Evolutionary conservation across 2,329 filamentous ascomycete genomes (phyloP).

Genomic region (Pyrenophora seminiperda): DNA sequence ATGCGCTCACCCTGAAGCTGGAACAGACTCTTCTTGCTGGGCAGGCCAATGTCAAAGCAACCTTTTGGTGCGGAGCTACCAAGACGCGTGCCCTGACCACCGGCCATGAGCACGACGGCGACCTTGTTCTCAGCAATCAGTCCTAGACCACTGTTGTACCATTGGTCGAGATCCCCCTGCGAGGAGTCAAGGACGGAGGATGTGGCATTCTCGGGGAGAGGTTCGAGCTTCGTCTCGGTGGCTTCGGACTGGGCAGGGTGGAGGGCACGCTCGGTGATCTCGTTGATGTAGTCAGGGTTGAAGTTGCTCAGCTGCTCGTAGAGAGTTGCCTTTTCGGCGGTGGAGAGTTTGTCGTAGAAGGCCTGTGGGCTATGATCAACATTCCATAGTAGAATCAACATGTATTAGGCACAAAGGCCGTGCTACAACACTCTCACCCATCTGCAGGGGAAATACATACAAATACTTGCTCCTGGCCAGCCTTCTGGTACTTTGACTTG

Average conservation of each 20-base stretch:
- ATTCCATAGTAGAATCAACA: background rate
- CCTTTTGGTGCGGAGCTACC: slow-evolving; percentile 96
- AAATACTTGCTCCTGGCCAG: slow-evolving; percentile 81
- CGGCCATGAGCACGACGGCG: slow-evolving; percentile 92
- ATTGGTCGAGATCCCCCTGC: slow-evolving; percentile 75
- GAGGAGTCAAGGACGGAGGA: slow-evolving; percentile 92
- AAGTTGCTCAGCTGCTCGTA: slow-evolving; percentile 82
- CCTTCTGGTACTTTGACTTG: slow-evolving; percentile 73
- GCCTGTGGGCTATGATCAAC: slow-evolving; percentile 34
- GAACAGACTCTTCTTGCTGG: slow-evolving; percentile 92
- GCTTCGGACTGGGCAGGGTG: slow-evolving; percentile 70
- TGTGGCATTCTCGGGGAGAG: slow-evolving; percentile 81
- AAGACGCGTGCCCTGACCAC: slow-evolving; percentile 91
- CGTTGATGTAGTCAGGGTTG: slow-evolving; percentile 85
- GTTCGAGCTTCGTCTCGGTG: slow-evolving; percentile 69
- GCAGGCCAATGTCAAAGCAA: slow-evolving; percentile 94
- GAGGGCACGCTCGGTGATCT: slow-evolving; percentile 80
- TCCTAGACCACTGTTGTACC: slow-evolving; percentile 75
- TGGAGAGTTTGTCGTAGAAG: slow-evolving; percentile 81
- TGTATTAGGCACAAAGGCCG: too few species aligned
- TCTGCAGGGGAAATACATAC: slow-evolving; percentile 25
- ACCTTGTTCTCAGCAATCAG: slow-evolving; percentile 72
- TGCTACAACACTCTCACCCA: slow-evolving; percentile 1
- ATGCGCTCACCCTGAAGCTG: slow-evolving; percentile 97
- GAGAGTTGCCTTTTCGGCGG: slow-evolving; percentile 74